phyloP scores from a whole-genome alignment of 495 filamentous ascomycete genomes.

The Coniosporium apollinis region DNA sequence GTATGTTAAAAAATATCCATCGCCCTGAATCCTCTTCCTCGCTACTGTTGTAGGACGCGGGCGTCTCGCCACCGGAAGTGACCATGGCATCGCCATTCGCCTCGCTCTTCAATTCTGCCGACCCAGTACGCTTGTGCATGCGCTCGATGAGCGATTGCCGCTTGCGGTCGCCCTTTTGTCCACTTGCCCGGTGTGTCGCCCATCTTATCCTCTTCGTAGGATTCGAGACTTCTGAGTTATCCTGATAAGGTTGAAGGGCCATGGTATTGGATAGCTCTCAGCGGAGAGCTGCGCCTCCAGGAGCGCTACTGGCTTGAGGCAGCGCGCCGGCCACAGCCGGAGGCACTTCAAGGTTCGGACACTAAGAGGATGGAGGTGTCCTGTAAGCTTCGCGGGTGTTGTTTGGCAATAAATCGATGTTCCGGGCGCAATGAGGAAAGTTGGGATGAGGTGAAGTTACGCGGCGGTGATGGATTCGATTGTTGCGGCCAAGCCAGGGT shows the following conservation, averaged over 20 bases:
- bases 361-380: too few species aligned
- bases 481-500: too few species aligned
- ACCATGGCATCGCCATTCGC: constrained; percentile 33
- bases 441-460: too few species aligned
- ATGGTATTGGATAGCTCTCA: too few species aligned
- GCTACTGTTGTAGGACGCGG: constrained; percentile 23
- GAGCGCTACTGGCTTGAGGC: too few species aligned
- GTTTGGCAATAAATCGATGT: too few species aligned
- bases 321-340: too few species aligned
- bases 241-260: constrained; percentile 13
- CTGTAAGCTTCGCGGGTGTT: too few species aligned
- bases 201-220: constrained; percentile 68
- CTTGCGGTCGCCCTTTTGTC: constrained; percentile 58
- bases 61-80: constrained; percentile 28
- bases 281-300: too few species aligned
- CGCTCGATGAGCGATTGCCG: constrained; percentile 71
- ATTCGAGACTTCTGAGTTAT: constrained; percentile 18
- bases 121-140: constrained; percentile 43
- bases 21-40: constrained; percentile 24
- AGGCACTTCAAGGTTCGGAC: too few species aligned
- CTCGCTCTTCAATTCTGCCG: constrained; percentile 57
- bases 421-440: too few species aligned
- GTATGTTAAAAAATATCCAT: constrained; percentile 70
- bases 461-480: too few species aligned
- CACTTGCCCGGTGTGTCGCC: constrained; percentile 73